Base-by-base conservation (phyloP, 2,329 filamentous ascomycete species). In the Calonectria hawksworthii region DNA sequence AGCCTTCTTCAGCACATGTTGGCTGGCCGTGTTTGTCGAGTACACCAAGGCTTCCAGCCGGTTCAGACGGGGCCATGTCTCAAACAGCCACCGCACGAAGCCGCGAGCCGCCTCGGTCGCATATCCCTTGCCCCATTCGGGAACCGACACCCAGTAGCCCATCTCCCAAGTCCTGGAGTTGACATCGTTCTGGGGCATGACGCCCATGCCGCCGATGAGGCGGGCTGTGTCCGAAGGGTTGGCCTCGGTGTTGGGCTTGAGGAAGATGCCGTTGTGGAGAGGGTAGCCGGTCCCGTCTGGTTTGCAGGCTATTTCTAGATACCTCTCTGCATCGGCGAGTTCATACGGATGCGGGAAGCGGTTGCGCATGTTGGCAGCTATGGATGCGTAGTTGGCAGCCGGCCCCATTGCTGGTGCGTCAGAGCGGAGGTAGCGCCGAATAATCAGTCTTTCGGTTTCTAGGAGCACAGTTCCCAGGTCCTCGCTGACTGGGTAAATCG, bases 281-380 rank as follows among this genome's bases (percentile, higher is more conserved):
- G 79, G 79, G 61, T 79, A 82, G n/a, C 79, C 73, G 56, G 76
- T 69, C 70, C 77, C 73, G 67, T 80, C 72, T 44, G 71, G 65
- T 16, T 75, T 70, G n/a, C 50, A 69, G 61, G 64, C 74, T 28
- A 73, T 72, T 47, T 72, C 68, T 75, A 89, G 83, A 80, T 85
- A 88, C n/a, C 18, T 51, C 26, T 85, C 76, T 2, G 87, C 86
- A 64, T 85, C 80, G 10, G 83, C 81, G 11, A 86, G 76, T 0
- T 83, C 86, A 81, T 90, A 90, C 0, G 89, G 89, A 13, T 76
- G 79, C 3, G 88, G 87, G 72, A 90, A 90, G 51, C 81, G 75
- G 77, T 88, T 82, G 72, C 86, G 85, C 84, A 91, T 84, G 77
- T 82, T 84, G 14, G 70, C 74, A 1, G 82, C 77, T 4, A 90